These are phyloP conservation scores for Setaria italica DNA, from an alignment of 202 grass and related monocot species.

Conservation along the genomic window DNA sequence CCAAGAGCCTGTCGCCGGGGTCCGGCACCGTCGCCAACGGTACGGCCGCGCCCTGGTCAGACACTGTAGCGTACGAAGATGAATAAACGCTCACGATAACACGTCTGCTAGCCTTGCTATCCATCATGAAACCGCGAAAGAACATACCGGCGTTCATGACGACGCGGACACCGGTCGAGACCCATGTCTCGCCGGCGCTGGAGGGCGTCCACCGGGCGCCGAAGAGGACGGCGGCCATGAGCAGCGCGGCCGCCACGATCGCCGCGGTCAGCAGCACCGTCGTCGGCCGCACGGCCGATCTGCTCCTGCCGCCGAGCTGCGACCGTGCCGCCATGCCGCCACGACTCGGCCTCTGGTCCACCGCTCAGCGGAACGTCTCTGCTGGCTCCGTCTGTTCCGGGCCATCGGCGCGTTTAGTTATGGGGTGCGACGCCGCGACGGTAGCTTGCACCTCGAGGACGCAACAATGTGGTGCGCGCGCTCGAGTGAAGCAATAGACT, in stretches of 20 bases:
- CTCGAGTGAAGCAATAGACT: background rate
- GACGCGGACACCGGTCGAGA: slow-evolving; percentile 24
- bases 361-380: background rate
- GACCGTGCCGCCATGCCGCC: background rate
- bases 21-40: slow-evolving; percentile 15
- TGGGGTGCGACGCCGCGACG: background rate
- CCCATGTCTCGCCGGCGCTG: background rate
- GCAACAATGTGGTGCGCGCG: slow-evolving; percentile 9
- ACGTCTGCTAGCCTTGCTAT: too few relatives aligned
- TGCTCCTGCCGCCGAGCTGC: background rate
- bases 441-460: background rate
- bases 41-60: background rate
- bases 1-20: slow-evolving; percentile 50
- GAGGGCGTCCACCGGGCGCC: slow-evolving; percentile 30
- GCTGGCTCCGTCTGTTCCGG: background rate
- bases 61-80: background rate
- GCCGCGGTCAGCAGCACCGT: background rate
- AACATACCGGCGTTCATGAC: slow-evolving; percentile 30
- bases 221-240: slow-evolving; percentile 42
- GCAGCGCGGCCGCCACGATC: slow-evolving; percentile 6
- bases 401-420: background rate
- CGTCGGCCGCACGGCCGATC: background rate
- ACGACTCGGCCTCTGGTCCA: background rate
- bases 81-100: background rate
- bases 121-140: too few relatives aligned